Evolutionary conservation across 2,329 filamentous ascomycete genomes (phyloP), one percentile per base, ranked within the genome.

Genomic region (Paecilomyces variotii): DNA sequence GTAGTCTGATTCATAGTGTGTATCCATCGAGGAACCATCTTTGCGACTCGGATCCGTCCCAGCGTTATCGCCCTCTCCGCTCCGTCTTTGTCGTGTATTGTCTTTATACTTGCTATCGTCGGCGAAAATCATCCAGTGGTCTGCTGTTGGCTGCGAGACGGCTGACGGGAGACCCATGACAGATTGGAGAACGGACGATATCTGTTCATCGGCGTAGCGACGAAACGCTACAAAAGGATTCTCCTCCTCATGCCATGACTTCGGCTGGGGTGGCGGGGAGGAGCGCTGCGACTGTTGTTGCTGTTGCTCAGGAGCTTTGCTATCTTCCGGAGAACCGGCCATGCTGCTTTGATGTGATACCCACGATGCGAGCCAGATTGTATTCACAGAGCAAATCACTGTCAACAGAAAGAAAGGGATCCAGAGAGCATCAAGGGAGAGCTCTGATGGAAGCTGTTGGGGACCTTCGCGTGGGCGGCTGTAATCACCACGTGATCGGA

Each of bases 171-270:
- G 70, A 28, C 78, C 75, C 58, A 81, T 79, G 57, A 84, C 72
- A 19, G 77, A 77, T 61, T 80, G 79, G 57, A 85, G 70, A 56
- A 86, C 70, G 14, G 79, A 80, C 7, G 78, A 79, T 63, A 85
- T 77, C 58, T 83, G 81, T 53, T 81, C 79, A 64, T 87, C 84
- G 58, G 83, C 81, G 68, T 82, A 84, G 61, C 80, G 81, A 63
- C 84, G 84, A 72, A 86, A 85, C 30, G 79, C 76, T 58, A 84
- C 78, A 70, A 86, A 85, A 0, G 83, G 82, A 60, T 84, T 84
- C 60, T 76, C 71, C 59, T 75, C 68, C 56, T 76, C 69, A 50
- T 60, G 57, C 64, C 64, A 65, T 59, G 61, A 58, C 32, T 62
- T 59, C 12, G 25, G 60, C 49, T 59, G 63, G 56, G 57, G 55